Conservation (phyloP, 495 filamentous ascomycete genomes). For the Aspergillus cristatus region DNA sequence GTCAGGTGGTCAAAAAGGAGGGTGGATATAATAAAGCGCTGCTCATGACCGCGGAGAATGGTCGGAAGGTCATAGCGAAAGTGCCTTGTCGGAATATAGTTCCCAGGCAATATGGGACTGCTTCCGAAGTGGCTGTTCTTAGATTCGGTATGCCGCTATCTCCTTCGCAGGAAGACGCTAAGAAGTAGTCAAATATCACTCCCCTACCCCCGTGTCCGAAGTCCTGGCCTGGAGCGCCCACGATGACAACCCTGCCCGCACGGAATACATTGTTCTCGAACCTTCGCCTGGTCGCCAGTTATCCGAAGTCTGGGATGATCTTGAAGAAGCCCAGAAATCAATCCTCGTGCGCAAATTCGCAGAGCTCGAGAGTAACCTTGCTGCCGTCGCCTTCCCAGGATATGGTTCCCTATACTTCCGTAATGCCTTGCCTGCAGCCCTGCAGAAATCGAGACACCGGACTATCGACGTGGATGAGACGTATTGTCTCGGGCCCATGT, state of each 20-base stretch:
- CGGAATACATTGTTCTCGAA: conserved; percentile 28
- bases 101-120: conserved; percentile 17
- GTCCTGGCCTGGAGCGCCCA: conserved; percentile 22
- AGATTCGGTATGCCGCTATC: conserved; percentile 12
- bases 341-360: conserved; percentile 18
- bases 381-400: conserved; percentile 16
- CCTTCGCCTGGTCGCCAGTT: conserved; percentile 20
- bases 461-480: conserved; percentile 8
- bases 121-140: conserved; percentile 21
- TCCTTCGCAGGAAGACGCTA: background rate
- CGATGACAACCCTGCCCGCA: conserved; percentile 17
- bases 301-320: conserved; percentile 19
- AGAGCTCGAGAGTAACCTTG: conserved; percentile 17
- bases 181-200: conserved; percentile 12
- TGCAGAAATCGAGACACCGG: background rate
- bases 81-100: conserved; percentile 16
- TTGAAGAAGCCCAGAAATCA: conserved; percentile 11
- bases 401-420: conserved; percentile 22
- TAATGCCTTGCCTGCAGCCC: conserved; percentile 6
- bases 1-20: conserved; percentile 17
- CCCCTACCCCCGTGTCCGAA: conserved; percentile 16
- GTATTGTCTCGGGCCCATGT: conserved; percentile 14
- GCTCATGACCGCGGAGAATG: conserved; percentile 18
- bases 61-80: conserved; percentile 18
- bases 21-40: conserved; percentile 26